Evolutionary conservation across 352 stramenopile genomes (phyloP), one percentile per base, ranked within the genome.

Genomic region (Pythium periplocum): DNA sequence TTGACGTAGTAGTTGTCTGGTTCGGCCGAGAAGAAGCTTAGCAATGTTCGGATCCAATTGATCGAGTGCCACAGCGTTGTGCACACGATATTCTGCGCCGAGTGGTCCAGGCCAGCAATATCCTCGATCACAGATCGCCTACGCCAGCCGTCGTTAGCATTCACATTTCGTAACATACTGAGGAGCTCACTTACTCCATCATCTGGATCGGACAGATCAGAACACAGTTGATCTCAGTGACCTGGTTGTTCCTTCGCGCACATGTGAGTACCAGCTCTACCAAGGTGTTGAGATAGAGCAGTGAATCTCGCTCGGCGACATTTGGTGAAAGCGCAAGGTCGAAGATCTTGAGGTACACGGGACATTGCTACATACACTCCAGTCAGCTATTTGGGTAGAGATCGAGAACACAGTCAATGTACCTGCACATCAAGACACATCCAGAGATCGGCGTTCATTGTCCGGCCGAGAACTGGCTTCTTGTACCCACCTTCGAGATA

Each of bases 31-130:
- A 84, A 86, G 17, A 80, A 83, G 17, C 78, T 81, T 30, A 87
- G 38, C 17, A 87, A 65, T 26, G 73, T 62, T 43, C 77, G 74
- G n/a, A 81, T 69, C 77, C 77, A 87, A 32, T 86, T 85, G 41
- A 86, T 60, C 4, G 72, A 57, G 47, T 84, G 63, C 77, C 77
- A 87, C 7, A 87, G 51, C 6, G 61, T 64, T 5, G 51, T 55
- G 48, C 73, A 86, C 4, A 87, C 50, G 1, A 59, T 66, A 49
- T 77, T 68, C 36, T 85, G 75, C 8, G 50, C 60, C 6, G 44
- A 40, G 2, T 57, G 45, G 44, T 78, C 66, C 10, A 84, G 50
- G 2, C 53, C 68, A 1, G 57, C 64, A 12, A 85, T 44, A 32
- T 86, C 73, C 45, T 78, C 50, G 3, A 86, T 37, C 8, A 79